phyloP scores from a whole-genome alignment of 2,329 filamentous ascomycete species.

The Simplicillium aogashimaense region DNA sequence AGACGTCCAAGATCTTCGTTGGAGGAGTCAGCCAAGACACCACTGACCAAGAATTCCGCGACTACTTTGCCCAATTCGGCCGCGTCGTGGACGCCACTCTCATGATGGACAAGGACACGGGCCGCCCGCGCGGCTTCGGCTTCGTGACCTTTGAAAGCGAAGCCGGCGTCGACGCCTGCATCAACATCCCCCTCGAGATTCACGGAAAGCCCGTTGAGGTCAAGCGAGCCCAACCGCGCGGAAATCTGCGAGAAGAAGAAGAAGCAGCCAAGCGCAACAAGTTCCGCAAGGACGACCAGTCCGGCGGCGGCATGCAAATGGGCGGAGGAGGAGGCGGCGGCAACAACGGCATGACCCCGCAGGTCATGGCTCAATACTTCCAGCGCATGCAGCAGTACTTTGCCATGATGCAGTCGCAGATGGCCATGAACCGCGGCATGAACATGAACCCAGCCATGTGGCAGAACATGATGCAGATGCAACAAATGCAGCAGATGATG shows the following conservation, averaged over 20 bases:
- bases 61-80: conserved; percentile 95
- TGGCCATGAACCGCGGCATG: conserved; percentile 72
- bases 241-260: conserved; percentile 88
- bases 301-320: conserved; percentile 30
- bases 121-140: conserved; percentile 89
- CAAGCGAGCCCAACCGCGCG: conserved; percentile 92
- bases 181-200: conserved; percentile 78
- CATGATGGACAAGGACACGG: conserved; percentile 99
- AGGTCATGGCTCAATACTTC: conserved; percentile 98
- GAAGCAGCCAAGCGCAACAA: conserved; percentile 55
- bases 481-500: conserved; percentile 54
- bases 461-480: conserved; percentile 69
- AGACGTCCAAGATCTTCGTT: conserved; percentile 97
- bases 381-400: conserved; percentile 98
- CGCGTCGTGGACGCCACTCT: conserved; percentile 93
- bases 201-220: conserved; percentile 96
- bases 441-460: conserved; percentile 68
- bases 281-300: conserved; percentile 44
- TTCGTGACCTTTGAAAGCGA: conserved; percentile 98
- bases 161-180: conserved; percentile 83
- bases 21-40: conserved; percentile 96
- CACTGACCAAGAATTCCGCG: conserved; percentile 89
- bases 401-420: conserved; percentile 86
- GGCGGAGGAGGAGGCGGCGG: conserved; percentile 13
- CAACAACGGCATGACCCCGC: conserved; percentile 71